phyloP scores from a whole-genome alignment of 768 basidiomycete genomes.

The Macrolepiota albuminosa region DNA sequence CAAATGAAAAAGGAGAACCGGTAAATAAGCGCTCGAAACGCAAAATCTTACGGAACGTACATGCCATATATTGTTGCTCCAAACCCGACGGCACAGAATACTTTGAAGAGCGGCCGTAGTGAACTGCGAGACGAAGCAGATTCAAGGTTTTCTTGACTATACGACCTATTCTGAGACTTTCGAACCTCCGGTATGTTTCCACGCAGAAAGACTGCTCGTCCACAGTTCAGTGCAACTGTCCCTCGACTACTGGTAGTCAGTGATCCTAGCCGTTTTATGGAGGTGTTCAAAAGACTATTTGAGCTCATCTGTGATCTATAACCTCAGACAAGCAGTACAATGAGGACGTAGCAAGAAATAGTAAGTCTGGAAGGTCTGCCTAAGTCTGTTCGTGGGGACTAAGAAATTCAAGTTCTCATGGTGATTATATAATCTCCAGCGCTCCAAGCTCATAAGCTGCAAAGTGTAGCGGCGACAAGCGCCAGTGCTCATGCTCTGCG shows the following conservation, averaged over 20 bases:
- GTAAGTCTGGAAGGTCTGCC: background rate
- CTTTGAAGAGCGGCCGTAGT: slow-evolving; percentile 21
- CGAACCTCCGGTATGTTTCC: background rate
- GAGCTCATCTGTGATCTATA: background rate
- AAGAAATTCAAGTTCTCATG: background rate
- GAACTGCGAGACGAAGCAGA: slow-evolving; percentile 28
- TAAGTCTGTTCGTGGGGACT: too few relatives aligned
- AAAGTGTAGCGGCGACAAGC: too few relatives aligned
- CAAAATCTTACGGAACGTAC: slow-evolving; percentile 19
- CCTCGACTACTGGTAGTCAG: background rate
- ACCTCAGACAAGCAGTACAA: background rate
- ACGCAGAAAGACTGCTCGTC: background rate
- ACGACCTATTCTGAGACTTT: background rate
- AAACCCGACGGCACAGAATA: slow-evolving; percentile 26
- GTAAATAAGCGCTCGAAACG: slow-evolving; percentile 3
- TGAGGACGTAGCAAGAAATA: background rate
- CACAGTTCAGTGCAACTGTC: background rate
- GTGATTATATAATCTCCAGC: background rate
- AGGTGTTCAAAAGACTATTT: background rate
- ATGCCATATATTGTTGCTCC: slow-evolving; percentile 29
- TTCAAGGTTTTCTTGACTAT: background rate
- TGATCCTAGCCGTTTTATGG: background rate
- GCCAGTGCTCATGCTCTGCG: too few relatives aligned
- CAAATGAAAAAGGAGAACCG: background rate
- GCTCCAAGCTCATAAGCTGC: too few relatives aligned